Percentiles rank a stretch among this genome's conserved stretches.
Conservation (phyloP, 345 rosid genomes). For the Populus pruinosa region DNA sequence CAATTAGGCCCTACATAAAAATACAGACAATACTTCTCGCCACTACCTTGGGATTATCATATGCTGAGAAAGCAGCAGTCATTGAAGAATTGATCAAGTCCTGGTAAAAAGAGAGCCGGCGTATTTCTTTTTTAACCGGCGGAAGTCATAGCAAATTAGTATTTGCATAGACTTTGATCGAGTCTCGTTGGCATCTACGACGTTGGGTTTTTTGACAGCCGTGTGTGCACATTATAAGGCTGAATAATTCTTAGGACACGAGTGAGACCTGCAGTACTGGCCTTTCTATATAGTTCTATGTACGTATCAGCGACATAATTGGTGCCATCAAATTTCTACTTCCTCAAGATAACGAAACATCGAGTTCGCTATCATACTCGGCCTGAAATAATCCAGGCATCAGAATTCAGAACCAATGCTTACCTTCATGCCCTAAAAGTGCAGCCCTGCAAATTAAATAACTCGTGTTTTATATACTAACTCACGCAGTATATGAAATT, state of each 20-base stretch:
- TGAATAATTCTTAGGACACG: background rate
- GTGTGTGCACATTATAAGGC: background rate
- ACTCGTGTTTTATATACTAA: background rate
- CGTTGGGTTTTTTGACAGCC: background rate
- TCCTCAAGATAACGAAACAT: background rate
- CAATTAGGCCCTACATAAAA: background rate
- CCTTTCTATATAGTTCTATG: background rate
- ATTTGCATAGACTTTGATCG: background rate
- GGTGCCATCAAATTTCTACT: background rate
- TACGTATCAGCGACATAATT: background rate
- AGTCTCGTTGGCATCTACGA: background rate
- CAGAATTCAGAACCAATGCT: background rate
- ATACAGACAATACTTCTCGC: background rate
- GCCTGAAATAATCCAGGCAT: background rate
- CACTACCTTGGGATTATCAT: background rate
- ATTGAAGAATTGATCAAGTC: background rate
- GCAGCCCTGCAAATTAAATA: no score
- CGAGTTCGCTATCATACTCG: background rate
- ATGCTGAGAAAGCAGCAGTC: background rate
- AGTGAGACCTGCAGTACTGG: background rate
- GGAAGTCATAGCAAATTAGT: background rate
- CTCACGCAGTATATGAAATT: background rate
- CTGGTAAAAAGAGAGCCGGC: constrained; percentile 5
- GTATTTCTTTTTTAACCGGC: constrained; percentile 2
- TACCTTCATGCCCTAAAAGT: background rate